Evolutionary conservation across 192 early-diverging fungal genomes (phyloP), one percentile per base, ranked within the genome.

Genomic region (Chytriomyces sp.): DNA sequence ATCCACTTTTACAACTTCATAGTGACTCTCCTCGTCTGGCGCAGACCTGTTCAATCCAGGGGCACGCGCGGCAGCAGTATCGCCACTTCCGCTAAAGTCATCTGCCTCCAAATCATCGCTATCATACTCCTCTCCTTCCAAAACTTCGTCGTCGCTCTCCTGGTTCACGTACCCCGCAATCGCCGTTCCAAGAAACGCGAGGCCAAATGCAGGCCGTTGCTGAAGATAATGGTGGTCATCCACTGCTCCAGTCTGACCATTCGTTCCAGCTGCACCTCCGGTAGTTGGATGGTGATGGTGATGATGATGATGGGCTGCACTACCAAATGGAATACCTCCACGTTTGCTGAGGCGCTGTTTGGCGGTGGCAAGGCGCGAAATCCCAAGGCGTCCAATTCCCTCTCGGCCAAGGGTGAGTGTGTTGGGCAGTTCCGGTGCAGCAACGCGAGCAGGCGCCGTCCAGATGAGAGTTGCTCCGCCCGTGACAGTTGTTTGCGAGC

Each of bases 21-120:
- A 75, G 45, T 75, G 73, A 50, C 73, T 75, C 61, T 75, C 73
- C 49, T 75, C 73, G 35, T 75, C 73, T n/a, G 73, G 73, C 5
- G 73, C 62, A 26, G 45, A 23, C 43, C 73, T 61, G 9, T 63
- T 65, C 45, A 65, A n/a, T 16, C 35, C 60, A 35, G 28, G 28
- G 28, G 28, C 28, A 2, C 28, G 28, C 28, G 28, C 53, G 20
- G 53, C 53, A 8, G 13, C 46, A 50, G 3, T n/a, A 23, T 16
- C 62, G 9, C 73, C 62, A 10, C 35, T 26, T 35, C 18, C 63
- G 13, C 63, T 24, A 8, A 6, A 53, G 7, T 45, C 71, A 62
- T 60, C 71, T 9, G 20, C 7, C 18, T 62, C 53, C 10, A 60
- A 45, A 26, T 63, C 57, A 47, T 64, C 61, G 53, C 61, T 65